Base-by-base conservation (phyloP, 768 basidiomycete genomes). In the Trametes gibbosa region DNA sequence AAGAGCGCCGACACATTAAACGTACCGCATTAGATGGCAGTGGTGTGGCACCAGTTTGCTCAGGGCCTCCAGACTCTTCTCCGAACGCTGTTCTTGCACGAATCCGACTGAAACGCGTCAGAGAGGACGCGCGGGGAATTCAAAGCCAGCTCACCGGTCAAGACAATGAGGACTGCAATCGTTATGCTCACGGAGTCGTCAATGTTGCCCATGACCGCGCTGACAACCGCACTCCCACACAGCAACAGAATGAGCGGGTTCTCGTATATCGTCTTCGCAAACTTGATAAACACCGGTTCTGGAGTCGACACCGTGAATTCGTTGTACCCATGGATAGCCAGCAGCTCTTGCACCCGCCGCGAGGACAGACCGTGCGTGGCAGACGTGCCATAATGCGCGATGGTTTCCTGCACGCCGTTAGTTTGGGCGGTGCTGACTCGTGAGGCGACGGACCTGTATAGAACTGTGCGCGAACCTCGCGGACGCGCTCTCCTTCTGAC, bases 21-120 rank as follows among this genome's bases (percentile, higher is more conserved):
- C 72, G 21, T 59, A 78, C 74, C 95, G 89, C 53, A 90, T 79
- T 61, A 97, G 86, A 69, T 95, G 93, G 69, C 94, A 96, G 70
- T 96, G 93, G 72, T 98, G 95, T 0, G 95, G 95, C 21, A 98
- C 95, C 41, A 98, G 88, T 73, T 95, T 97, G 77, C 95, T 97
- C 34, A 98, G 79, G 0, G 95, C 93, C 73, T 97, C 94, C 25
- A 98, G 77, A 59, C 91, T 93, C 74, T 97, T 87, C 70, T 98
- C 95, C 1, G 96, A 98, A 32, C 95, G 82, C 61, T 90, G 85
- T 72, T 98, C 95, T 73, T 98, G 95, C 29, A 98, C 85, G 68
- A 98, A 98, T 10, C 93, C 96, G 62, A 98, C 95, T 81, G 63
- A 47, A 54, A 4, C 48, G 8, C 40, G 23, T n/a, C 35, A 29